These are phyloP conservation scores for Ophidiomyces ophidiicola DNA, from an alignment of 2,329 filamentous ascomycete genomes.

Conservation along the genomic window DNA sequence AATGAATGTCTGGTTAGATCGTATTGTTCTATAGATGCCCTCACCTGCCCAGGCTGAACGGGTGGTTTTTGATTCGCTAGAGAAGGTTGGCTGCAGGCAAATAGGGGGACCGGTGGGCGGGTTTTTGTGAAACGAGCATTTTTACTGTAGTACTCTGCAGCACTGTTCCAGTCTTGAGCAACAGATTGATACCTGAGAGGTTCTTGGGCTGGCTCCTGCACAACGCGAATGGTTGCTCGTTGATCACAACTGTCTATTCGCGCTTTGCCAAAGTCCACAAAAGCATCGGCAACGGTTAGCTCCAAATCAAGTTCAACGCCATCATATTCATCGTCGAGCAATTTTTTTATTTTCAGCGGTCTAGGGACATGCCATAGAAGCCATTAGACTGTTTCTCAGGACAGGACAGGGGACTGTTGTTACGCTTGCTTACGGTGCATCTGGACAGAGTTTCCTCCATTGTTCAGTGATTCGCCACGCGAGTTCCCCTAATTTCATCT, in stretches of 20 bases:
- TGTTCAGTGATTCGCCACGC: conserved; percentile 24
- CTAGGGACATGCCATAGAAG: conserved; percentile 16
- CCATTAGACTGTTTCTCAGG: background rate
- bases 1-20: too few species aligned
- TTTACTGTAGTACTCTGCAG: background rate
- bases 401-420: too few species aligned
- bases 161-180: conserved; percentile 24
- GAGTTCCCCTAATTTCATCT: conserved; percentile 22
- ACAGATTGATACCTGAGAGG: conserved; percentile 26
- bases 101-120: conserved; percentile 11
- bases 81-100: background rate
- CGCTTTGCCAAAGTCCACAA: conserved; percentile 28
- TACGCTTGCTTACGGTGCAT: conserved; percentile 24
- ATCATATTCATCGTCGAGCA: conserved; percentile 27
- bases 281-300: conserved; percentile 29
- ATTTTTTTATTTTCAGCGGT: conserved; percentile 27
- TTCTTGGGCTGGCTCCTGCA: conserved; percentile 22
- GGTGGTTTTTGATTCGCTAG: background rate
- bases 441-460: conserved; percentile 26
- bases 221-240: conserved; percentile 24
- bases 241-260: conserved; percentile 27
- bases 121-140: background rate
- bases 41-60: background rate
- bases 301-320: conserved; percentile 23
- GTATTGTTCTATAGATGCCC: conserved; percentile 2